Percentiles rank a stretch among this genome's conserved stretches.
Conservation (phyloP, 352 stramenopile species). For the Nothophytophthora sp. region DNA sequence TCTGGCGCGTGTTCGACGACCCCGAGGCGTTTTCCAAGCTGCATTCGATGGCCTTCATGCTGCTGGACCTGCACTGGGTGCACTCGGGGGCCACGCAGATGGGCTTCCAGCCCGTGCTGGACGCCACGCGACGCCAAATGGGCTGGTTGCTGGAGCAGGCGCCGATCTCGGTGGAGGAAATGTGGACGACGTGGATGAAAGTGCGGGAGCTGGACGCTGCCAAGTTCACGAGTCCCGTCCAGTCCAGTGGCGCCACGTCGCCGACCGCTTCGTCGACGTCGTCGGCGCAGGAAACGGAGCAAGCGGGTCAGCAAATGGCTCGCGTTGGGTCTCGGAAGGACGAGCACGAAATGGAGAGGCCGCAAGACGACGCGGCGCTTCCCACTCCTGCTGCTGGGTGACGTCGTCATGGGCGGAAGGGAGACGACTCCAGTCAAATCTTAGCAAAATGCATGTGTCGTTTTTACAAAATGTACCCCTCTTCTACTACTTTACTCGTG, state of each 20-base stretch:
- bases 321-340: conserved; percentile 12
- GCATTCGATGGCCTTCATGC: conserved; percentile 86
- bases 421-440: too few relatives aligned
- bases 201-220: conserved; percentile 69
- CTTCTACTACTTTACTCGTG: conserved; percentile 18
- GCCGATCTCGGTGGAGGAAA: conserved; percentile 70
- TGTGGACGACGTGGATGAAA: conserved; percentile 86
- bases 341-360: conserved; percentile 8
- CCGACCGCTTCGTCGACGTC: conserved; percentile 16
- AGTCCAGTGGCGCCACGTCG: conserved; percentile 14
- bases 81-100: conserved; percentile 83
- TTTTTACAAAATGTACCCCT: conserved; percentile 16
- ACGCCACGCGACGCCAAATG: conserved; percentile 78
- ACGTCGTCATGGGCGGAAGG: not conserved
- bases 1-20: conserved; percentile 84
- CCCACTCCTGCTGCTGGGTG: conserved; percentile 22
- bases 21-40: conserved; percentile 68
- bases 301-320: conserved; percentile 24
- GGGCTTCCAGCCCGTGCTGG: conserved; percentile 80
- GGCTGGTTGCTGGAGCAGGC: conserved; percentile 82
- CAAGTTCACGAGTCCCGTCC: conserved; percentile 44
- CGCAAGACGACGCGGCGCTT: conserved; percentile 5
- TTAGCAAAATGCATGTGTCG: conserved; percentile 21
- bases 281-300: conserved; percentile 21
- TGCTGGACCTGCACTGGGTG: conserved; percentile 82